Base-by-base conservation (phyloP, 2,329 filamentous ascomycete species). In the Pseudopithomyces chartarum region DNA sequence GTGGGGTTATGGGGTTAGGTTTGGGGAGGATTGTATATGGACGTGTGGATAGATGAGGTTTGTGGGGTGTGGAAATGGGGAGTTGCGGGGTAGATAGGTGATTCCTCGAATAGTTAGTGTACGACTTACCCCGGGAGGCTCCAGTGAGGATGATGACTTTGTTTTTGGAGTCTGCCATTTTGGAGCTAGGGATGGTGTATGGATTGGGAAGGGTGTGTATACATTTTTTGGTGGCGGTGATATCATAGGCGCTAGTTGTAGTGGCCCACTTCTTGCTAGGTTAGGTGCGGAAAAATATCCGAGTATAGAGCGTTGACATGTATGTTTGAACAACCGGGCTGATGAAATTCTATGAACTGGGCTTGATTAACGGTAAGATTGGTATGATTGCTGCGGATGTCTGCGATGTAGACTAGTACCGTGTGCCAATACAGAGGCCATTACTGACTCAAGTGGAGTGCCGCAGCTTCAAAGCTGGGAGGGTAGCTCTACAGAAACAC, bases 91-190 rank as follows among this genome's bases (percentile, higher is more conserved):
- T 40, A 36, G 23, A 7, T 11, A 46, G 42, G 17, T 45, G 19
- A 22, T 19, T 36, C 15, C 34, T 12, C 11, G 8, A 2, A 42
- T 36, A 55, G 20, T 13, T 4, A 6, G 45, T 6, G 19, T 12
- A 1, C 47, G 29, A 49, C 67, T 52, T 75, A 83, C 86, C 86
- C 77, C 85, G 79, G 1, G 86, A 88, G 56, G 87, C 87, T 54
- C 87, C 87, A 1, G 87, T 89, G 23, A 85, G 63, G 22, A 84
- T 78, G 23, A 85, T 76, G 2, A 81, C 79, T 65, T 81, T 82
- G 44, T 67, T 67, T 46, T 68, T 61, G 15, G 48, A 33, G 10
- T 34, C 48, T 22, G 48, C 5, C 48, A 51, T 51, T 23, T 10
- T 26, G 48, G 13, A 22, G 11, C 19, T 17, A 29, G 36, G 1